Evolutionary conservation across 1,284 basidiomycete species (phyloP), one percentile per base, ranked within the genome.

Genomic region (Hypsizygus ulmarius): DNA sequence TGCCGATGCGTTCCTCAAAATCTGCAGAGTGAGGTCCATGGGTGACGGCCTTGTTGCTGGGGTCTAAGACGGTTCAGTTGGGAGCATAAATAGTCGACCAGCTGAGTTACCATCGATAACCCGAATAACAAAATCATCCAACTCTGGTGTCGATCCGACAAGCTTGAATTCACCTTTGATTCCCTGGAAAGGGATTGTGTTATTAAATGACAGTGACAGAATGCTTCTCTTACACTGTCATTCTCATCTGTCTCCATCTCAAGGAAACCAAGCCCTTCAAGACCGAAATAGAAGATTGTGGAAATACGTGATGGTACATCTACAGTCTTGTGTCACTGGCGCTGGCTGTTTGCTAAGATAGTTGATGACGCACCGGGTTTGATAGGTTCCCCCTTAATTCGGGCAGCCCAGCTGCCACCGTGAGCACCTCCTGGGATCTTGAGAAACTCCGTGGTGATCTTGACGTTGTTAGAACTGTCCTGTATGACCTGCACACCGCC

Each of bases 351-450:
- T 19, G n/a, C 1, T 18, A 43, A 8, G 29, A 37, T 37, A 10
- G 39, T 21, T 16, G 47, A 39, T 36, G 21, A 64, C 77, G 50
- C 51, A 90, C 90, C 68, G 51, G 71, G 63, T 52, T 89, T 73
- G 16, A 97, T 72, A 14, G 92, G 89, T 60, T 84, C 79, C 14
- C 94, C 93, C 59, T 85, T 87, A 51, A 97, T 78, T 43, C 95
- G 81, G 4, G 85, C 88, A 57, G 87, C 92, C 94, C 94, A 97
- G 64, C 87, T 91, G 12, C 90, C 91, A 5, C 92, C 90, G 62
- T 87, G 79, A 18, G 79, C 74, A 11, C 90, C 90, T 28, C 84
- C 87, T 10, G 84, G 75, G 28, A 90, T 73, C 66, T 96, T 96
- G 53, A 97, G 68, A 57, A 93, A 87, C 60, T 91, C 84, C 1